A percentile compares a stretch with the other conserved stretches of the same genome.
Evolutionary conservation across 768 basidiomycete genomes (phyloP).

Genomic region (Fomitopsis pulvina): DNA sequence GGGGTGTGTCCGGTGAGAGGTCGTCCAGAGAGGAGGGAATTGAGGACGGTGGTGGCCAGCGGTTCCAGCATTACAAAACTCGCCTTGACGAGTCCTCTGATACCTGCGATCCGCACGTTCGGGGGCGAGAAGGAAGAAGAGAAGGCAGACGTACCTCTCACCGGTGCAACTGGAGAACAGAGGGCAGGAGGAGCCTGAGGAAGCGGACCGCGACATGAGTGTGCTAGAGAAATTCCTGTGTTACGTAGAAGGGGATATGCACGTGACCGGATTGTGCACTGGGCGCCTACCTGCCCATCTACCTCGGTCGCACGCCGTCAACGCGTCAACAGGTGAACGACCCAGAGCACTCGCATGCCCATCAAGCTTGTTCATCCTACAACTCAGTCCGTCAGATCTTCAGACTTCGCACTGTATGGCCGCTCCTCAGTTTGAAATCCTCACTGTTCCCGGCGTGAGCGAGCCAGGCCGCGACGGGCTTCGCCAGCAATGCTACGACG

Average conservation of each 20-base stretch:
- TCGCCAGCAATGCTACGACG: constrained; percentile 58
- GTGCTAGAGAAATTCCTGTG: constrained; percentile 6
- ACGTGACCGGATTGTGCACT: constrained; percentile 2
- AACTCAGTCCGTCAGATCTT: background rate
- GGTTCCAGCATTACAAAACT: constrained; percentile 57
- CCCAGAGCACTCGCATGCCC: background rate
- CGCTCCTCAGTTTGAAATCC: constrained; percentile 47
- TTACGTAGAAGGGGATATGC: background rate
- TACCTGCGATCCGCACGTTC: background rate
- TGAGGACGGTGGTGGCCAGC: constrained; percentile 47
- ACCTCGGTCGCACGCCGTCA: background rate
- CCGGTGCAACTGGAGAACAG: constrained; percentile 9
- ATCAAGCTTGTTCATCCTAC: background rate
- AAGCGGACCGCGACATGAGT: constrained; percentile 12
- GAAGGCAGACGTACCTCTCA: constrained; percentile 7
- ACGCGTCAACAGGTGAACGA: background rate
- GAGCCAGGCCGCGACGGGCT: constrained; percentile 36
- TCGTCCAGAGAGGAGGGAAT: constrained; percentile 33
- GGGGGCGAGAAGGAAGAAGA: background rate
- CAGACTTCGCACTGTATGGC: background rate
- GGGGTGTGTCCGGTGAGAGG: constrained; percentile 20
- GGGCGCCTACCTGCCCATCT: constrained; percentile 3
- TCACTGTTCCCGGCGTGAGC: constrained; percentile 35
- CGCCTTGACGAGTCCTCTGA: constrained; percentile 13
- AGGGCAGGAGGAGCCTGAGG: constrained; percentile 2